Conservation (phyloP, 768 basidiomycete species). For the Tephrocybe sp. region DNA sequence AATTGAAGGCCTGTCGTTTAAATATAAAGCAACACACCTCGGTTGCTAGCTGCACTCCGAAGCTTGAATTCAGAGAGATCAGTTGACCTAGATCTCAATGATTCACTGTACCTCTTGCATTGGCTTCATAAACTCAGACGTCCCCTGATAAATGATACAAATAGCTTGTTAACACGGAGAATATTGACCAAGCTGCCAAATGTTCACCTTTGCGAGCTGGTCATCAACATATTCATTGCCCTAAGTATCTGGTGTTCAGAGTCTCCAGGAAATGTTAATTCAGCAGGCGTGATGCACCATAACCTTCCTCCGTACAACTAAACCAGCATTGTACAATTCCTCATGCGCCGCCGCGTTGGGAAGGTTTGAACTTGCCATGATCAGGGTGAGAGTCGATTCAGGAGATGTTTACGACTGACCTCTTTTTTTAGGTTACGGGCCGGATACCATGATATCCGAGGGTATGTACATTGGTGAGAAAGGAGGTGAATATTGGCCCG, state of each 20-base stretch:
- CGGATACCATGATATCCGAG: not conserved
- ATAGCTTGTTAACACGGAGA: not conserved
- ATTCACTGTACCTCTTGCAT: conserved; percentile 38
- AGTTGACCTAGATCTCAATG: too few relatives aligned
- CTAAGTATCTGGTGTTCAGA: conserved; percentile 19
- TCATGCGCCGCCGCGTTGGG: conserved; percentile 36
- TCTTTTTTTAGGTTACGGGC: not conserved
- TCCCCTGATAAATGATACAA: conserved; percentile 8
- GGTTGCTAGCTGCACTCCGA: conserved; percentile 31
- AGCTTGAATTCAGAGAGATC: not conserved
- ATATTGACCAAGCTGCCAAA: not conserved
- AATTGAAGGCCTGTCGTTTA: too few relatives aligned
- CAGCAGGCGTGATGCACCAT: conserved; percentile 29
- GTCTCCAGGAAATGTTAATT: too few relatives aligned
- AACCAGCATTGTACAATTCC: conserved; percentile 43
- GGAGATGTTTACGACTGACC: not conserved
- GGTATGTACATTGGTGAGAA: not conserved
- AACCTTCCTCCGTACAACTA: conserved; percentile 38
- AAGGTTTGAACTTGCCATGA: conserved; percentile 22
- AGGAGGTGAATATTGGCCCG: too few relatives aligned
- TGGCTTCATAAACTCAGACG: conserved; percentile 45
- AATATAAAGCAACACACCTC: conserved; percentile 35
- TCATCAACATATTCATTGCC: conserved; percentile 44
- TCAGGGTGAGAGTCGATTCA: not conserved
- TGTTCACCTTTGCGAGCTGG: conserved; percentile 34